Base-by-base conservation (phyloP, 2,329 filamentous ascomycete genomes). In the Neoarthrinium moseri region DNA sequence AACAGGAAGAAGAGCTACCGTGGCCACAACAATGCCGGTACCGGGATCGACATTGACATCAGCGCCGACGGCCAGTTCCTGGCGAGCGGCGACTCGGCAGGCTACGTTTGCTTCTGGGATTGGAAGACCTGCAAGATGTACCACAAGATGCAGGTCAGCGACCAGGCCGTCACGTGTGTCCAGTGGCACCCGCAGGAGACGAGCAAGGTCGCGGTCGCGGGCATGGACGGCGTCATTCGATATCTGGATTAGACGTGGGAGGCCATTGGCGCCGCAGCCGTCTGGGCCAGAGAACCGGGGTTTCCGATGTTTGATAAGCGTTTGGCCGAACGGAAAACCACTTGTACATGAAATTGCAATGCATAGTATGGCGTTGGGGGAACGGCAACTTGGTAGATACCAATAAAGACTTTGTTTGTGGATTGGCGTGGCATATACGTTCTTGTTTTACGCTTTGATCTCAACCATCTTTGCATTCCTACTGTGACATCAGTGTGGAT, bases 51-150 rank as follows among this genome's bases (percentile, higher is more conserved):
- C 59, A 78, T 99, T 41, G 84, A 87, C 43, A 87, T 95, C 62
- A 90, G 84, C 58, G 89, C 91, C 1, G 94, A 97, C 64, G 94
- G 94, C 0, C 90, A 95, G 62, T 95, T 96, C 65, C 75, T 99
- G 45, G 86, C 84, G 17, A 88, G 82, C 15, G 94, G 94, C 51
- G 94, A 99, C 66, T 89, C 83, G 42, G 90, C 82, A 13, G 94
- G 95, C 27, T 96, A 82, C 60, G 83, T 96, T 38, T 95, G 89
- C 69, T 96, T 97, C 71, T 99, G 91, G 90, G 94, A 97, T 69
- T 99, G 91, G 89, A 99, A 99, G 80, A 96, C 91, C 30, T 95
- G 92, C 67, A 97, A 96, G 72, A 92, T 99, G 91, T 96, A 90
- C 70, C 90, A 96, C 71, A 97, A 97, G 77, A 83, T 99, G 54